phyloP scores from a whole-genome alignment of 2,329 filamentous ascomycete species.

The Fusarium papillatum region DNA sequence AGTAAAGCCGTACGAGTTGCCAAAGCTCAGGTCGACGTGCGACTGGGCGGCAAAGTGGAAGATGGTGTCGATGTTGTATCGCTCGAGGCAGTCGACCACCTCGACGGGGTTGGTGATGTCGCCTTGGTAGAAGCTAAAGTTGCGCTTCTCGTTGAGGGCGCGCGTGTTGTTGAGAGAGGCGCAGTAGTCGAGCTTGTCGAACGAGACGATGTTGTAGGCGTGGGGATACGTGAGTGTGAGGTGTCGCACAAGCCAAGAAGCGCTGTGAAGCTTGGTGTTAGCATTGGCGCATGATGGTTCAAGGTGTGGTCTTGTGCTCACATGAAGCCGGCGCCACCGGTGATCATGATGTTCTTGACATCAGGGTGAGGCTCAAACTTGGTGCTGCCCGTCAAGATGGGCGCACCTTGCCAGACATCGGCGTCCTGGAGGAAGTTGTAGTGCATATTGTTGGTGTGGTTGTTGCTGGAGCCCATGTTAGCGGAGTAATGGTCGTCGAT shows the following conservation, averaged over 20 bases:
- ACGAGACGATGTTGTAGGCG: slow-evolving; percentile 84
- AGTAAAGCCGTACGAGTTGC: slow-evolving; percentile 86
- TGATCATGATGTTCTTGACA: slow-evolving; percentile 86
- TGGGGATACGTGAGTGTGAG: slow-evolving; percentile 80
- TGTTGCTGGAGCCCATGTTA: not conserved
- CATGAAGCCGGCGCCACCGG: slow-evolving; percentile 90
- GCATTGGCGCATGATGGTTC: slow-evolving; percentile 14
- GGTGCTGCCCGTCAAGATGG: slow-evolving; percentile 77
- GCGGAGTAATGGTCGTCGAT: not conserved
- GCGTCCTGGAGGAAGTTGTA: slow-evolving; percentile 49
- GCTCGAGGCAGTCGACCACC: slow-evolving; percentile 78
- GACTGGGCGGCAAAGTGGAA: slow-evolving; percentile 91
- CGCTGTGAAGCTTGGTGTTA: slow-evolving; percentile 61
- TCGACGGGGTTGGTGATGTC: slow-evolving; percentile 81
- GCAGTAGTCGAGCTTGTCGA: slow-evolving; percentile 90
- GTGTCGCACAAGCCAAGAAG: slow-evolving; percentile 87
- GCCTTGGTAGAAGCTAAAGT: slow-evolving; percentile 85
- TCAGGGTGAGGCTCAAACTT: slow-evolving; percentile 77
- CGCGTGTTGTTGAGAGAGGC: slow-evolving; percentile 85
- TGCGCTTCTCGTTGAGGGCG: slow-evolving; percentile 74
- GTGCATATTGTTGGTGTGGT: not conserved
- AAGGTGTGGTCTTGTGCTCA: slow-evolving; percentile 57
- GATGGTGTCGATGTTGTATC: slow-evolving; percentile 82
- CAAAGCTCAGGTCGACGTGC: slow-evolving; percentile 86
- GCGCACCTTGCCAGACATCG: slow-evolving; percentile 79